Base-by-base conservation (phyloP, 2,329 filamentous ascomycete genomes). In the Coniella vitis region DNA sequence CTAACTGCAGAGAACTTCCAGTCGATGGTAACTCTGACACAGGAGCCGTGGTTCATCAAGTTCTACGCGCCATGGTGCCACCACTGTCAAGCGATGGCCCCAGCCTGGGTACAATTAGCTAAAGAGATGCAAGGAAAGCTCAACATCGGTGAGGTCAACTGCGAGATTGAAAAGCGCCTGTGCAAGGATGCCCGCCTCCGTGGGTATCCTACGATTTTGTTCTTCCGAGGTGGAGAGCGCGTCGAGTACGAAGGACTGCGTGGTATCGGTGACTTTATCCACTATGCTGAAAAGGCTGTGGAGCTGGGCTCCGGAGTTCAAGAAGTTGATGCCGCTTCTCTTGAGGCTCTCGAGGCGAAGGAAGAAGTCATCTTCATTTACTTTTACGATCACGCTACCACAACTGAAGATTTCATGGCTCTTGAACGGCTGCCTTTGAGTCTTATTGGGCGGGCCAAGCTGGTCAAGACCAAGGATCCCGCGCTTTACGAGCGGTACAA, bases 21-120 rank as follows among this genome's bases (percentile, higher is more conserved):
- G 63, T 82, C 79, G 50, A 73, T 85, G 34, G 90, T 98, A 40
- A 95, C 89, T 3, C 86, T 84, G 64, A 90, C 89, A 0, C 81
- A 87, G 55, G 90, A 97, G 55, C 85, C 90, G 5, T 98, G 93
- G 93, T 96, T 98, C 63, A 83, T 98, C 74, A 98, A 98, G 68
- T 97, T 98, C 65, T 97, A 96, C 65, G 90, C 89, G 16, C 94
- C 93, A 5, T 97, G 91, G 93, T 98, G 93, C 66, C 82, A 84
- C 58, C 93, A 98, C 68, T 98, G 94, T 67, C 87, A 95, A 69
- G 87, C 87, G 34, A 82, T 98, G 76, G 88, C 86, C 32, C 87
- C 93, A 3, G 90, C 83, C 55, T 98, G 93, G 93, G 74, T 82
- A 54, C 86, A 91, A 60, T 81, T 98, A 68, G 87, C 87, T 38